Base-by-base conservation (phyloP, 352 stramenopile genomes). In the Globisporangium rhizosaccharum region DNA sequence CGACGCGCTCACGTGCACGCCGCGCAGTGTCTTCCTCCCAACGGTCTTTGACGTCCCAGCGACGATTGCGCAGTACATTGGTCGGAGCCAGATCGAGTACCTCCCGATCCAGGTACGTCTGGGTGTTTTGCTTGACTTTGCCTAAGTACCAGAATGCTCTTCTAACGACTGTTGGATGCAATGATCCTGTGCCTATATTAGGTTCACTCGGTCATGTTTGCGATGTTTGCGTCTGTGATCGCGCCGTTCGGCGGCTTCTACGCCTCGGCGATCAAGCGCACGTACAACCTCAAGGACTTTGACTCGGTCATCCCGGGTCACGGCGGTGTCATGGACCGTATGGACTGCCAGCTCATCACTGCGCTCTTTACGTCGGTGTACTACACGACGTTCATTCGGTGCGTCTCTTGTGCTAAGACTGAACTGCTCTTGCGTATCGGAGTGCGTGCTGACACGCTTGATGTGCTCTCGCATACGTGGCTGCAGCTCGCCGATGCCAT, bases 251-350 rank as follows among this genome's bases (percentile, higher is more conserved):
- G 97, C 53, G 97, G 97, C 41, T 99, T 99, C 72, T 95, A 99
- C 68, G 97, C 97, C 2, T 98, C 88, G 45, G 97, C 97, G 25
- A 98, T 99, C 63, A 99, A 99, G 79, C 88, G 97, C 51, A 98
- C 97, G 26, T 99, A 99, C 79, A 88, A 95, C 50, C 85, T 99
- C 52, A 99, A 99, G 79, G 97, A 99, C 77, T 99, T 99, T 73
- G 97, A 98, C 62, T 96, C 87, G 28, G 79, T 99, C 49, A 99
- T 99, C 59, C 97, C 97, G 2, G 97, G 97, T 54, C 97, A 99
- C 67, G 96, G 96, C 49, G 96, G 96, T 33, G 79, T 99, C 56
- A 98, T 97, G 83, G 96, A 99, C 67, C 88, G 96, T 50, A 98
- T 99, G 89, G 96, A 99, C 75, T 99, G 96, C 68, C 94, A 99